These are phyloP conservation scores for Asterionellopsis glacialis DNA, from an alignment of 108 stramenopile genomes.

Conservation along the genomic window DNA sequence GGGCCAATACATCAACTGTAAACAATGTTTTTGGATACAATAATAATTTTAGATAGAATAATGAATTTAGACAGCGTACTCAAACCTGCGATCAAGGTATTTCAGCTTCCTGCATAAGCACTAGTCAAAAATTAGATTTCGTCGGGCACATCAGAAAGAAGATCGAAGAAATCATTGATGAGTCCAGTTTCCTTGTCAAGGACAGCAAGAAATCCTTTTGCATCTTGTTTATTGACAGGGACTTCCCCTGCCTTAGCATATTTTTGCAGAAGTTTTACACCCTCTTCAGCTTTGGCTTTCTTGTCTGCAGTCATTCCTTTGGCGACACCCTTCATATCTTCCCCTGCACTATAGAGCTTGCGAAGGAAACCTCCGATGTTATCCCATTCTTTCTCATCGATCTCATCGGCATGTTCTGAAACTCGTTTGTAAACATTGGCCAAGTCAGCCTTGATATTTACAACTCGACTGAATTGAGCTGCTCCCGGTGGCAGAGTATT, in stretches of 20 bases:
- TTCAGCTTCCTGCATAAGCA: too few species aligned
- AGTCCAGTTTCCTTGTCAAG: conserved; percentile 37
- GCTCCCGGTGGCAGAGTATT: conserved; percentile 59
- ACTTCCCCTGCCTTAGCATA: conserved; percentile 60
- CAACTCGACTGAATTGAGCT: conserved; percentile 60
- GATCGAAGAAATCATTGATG: conserved; percentile 61
- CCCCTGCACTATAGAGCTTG: conserved; percentile 32
- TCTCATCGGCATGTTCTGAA: conserved; percentile 33
- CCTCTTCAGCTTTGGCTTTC: conserved; percentile 42
- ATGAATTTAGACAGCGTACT: too few species aligned
- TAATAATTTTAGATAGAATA: too few species aligned
- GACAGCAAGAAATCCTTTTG: conserved; percentile 36
- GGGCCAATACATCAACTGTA: not conserved
- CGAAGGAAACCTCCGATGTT: conserved; percentile 65
- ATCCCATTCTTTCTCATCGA: conserved; percentile 69
- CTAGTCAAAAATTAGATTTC: conserved; percentile 28
- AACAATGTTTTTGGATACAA: too few species aligned
- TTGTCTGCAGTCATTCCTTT: conserved; percentile 46
- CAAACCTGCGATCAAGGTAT: too few species aligned
- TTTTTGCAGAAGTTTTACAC: conserved; percentile 51
- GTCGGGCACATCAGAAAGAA: conserved; percentile 66
- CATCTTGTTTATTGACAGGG: conserved; percentile 47
- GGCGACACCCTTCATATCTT: conserved; percentile 68
- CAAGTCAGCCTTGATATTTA: conserved; percentile 54
- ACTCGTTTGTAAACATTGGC: conserved; percentile 48